Evolutionary conservation across 2,329 filamentous ascomycete genomes (phyloP), one percentile per base, ranked within the genome.

Genomic region (Aspergillus fructus): DNA sequence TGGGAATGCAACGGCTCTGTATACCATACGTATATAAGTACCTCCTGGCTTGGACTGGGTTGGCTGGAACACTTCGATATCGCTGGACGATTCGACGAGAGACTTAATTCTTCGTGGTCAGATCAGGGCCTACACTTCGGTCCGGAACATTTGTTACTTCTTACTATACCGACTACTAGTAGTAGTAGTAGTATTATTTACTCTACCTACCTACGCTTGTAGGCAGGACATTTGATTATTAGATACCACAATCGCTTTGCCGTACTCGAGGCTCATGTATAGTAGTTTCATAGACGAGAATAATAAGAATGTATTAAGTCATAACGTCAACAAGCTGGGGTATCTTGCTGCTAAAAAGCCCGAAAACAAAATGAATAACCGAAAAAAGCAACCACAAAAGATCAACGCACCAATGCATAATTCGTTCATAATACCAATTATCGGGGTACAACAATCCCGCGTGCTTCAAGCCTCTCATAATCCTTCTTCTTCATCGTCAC

Each of bases 401-500:
- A 30, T 12, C 27, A 34, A 3, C 21, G 33, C 17, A 17, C 27
- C 27, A 34, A 30, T 37, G 45, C 24, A 37, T n/a, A 7, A 19
- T 47, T 17, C 27, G 9, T 30, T 30, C 27, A 19, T 23, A 23
- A 19, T 37, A 37, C 24, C 41, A 13, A 27, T 43, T 12, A 43
- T 45, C 49, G 40, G 12, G 54, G 49, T 1, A 62, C 24, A 4
- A 30, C 42, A n/a, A 64, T 60, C 3, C 59, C 62, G 11, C 23
- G 37, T 3, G 45, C 52, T 17, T 34, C 43, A n/a, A 66, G 59
- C 49, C 27, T 56, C 15, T 48, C 45, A 8, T 33, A 34, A 49
- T 68, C 62, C 11, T 33, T 57, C 9, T 56, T 41, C 46, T 66
- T 77, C 48, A 83, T 68, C 4, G 70, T 62, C 13, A 83, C 71